Evolutionary conservation across 371 early-diverging fungal genomes (phyloP).

Genomic region (Lichtheimia corymbifera): DNA sequence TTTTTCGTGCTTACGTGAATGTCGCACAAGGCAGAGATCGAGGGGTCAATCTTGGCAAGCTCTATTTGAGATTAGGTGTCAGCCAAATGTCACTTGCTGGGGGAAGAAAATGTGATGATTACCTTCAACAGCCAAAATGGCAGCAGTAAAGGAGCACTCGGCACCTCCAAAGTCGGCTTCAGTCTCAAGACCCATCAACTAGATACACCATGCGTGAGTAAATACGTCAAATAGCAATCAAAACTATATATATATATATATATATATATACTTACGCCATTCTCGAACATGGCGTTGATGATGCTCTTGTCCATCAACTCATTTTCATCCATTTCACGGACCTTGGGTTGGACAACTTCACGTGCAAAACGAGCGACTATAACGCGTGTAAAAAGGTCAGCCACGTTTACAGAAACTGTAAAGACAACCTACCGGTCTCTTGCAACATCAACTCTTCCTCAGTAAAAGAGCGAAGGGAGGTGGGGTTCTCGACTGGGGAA

Average conservation of each 20-base stretch:
- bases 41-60: conserved; percentile 95
- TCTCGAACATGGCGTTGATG: conserved; percentile 86
- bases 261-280: conserved; percentile 65
- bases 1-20: conserved; percentile 71
- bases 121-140: conserved; percentile 90
- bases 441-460: conserved; percentile 83
- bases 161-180: conserved; percentile 82
- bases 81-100: neutral
- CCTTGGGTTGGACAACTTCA: conserved; percentile 82
- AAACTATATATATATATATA: neutral
- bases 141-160: conserved; percentile 87
- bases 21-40: conserved; percentile 91
- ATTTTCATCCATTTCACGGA: conserved; percentile 91
- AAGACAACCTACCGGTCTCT: conserved; percentile 63
- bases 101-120: neutral
- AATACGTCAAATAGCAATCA: neutral
- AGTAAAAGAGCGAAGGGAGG: conserved; percentile 74
- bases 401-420: neutral
- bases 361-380: conserved; percentile 87
- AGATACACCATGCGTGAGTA: conserved; percentile 11
- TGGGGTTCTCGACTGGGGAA: conserved; percentile 27
- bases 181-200: conserved; percentile 97
- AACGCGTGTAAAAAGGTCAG: neutral
- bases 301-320: conserved; percentile 82
- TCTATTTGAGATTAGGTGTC: conserved; percentile 44